These are phyloP conservation scores for Quercus cerris DNA, from an alignment of 306 rosid genomes.

Conservation along the genomic window DNA sequence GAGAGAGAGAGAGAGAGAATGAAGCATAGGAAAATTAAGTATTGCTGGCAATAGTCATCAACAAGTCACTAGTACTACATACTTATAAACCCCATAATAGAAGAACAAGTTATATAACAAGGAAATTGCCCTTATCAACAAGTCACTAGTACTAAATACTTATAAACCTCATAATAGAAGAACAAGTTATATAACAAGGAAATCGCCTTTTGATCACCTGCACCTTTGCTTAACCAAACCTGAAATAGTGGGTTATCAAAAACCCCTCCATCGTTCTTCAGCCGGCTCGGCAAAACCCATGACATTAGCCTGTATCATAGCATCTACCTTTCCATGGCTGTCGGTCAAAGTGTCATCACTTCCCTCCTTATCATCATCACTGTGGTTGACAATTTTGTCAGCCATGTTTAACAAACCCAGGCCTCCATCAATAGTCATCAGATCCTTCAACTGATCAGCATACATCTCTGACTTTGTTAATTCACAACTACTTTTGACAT, in stretches of 20 bases:
- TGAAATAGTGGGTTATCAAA: slow-evolving; percentile 18
- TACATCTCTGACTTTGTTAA: slow-evolving; percentile 44
- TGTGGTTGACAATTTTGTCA: slow-evolving; percentile 2
- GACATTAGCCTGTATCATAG: slow-evolving; percentile 30
- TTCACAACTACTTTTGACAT: slow-evolving; percentile 39
- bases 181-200: not conserved
- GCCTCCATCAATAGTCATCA: slow-evolving; percentile 36
- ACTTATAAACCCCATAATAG: not conserved
- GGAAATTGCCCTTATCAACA: not conserved
- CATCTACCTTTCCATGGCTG: slow-evolving; percentile 21
- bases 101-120: not conserved
- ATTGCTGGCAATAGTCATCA: not conserved
- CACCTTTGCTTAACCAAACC: slow-evolving; percentile 56
- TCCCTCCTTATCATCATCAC: slow-evolving; percentile 9
- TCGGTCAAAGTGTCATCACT: not conserved
- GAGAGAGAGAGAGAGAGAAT: not conserved
- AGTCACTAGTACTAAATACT: not conserved
- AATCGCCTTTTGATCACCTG: slow-evolving; percentile 7
- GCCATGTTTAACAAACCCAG: not conserved
- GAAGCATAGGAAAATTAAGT: not conserved
- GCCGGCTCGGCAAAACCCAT: slow-evolving; percentile 26
- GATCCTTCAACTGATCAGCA: slow-evolving; percentile 49
- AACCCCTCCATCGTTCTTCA: slow-evolving; percentile 26
- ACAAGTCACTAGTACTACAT: not conserved
- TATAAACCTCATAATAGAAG: not conserved